phyloP scores from a whole-genome alignment of 2,329 filamentous ascomycete genomes.

The Mycosphaerella sp. region DNA sequence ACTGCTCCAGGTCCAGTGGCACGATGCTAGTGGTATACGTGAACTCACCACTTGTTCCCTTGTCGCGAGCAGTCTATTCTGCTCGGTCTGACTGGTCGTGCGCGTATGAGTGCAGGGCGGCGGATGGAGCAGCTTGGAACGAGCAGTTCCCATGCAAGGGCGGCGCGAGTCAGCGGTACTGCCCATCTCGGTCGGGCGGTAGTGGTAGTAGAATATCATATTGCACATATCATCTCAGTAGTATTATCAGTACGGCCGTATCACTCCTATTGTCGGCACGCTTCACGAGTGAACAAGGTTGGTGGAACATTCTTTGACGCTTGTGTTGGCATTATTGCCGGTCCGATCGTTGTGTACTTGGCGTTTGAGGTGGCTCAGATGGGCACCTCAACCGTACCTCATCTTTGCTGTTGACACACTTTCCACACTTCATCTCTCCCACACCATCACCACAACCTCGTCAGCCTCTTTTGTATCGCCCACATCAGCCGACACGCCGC shows the following conservation, averaged over 20 bases:
- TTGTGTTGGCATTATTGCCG: slow-evolving; percentile 5
- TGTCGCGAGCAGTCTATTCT: too few relatives aligned
- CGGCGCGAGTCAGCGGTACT: neutral
- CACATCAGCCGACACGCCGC: neutral
- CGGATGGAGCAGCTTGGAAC: neutral
- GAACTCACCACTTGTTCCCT: too few relatives aligned
- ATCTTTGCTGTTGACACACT: neutral
- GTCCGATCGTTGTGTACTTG: slow-evolving; percentile 8
- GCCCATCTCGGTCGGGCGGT: neutral
- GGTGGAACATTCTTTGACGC: slow-evolving; percentile 11
- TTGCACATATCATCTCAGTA: neutral
- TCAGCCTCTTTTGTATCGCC: neutral
- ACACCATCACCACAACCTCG: neutral
- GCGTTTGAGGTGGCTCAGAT: slow-evolving; percentile 4
- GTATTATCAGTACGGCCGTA: neutral
- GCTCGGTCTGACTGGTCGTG: neutral
- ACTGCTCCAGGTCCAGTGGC: too few relatives aligned
- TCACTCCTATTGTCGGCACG: slow-evolving; percentile 1
- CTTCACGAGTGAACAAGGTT: slow-evolving; percentile 13
- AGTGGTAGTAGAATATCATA: neutral
- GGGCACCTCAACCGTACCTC: neutral
- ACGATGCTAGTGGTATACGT: too few relatives aligned
- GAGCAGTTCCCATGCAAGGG: neutral
- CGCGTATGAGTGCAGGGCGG: neutral
- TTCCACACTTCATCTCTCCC: neutral